phyloP scores from a whole-genome alignment of 2,329 filamentous ascomycete genomes.

The Colletotrichum chlorophyti region DNA sequence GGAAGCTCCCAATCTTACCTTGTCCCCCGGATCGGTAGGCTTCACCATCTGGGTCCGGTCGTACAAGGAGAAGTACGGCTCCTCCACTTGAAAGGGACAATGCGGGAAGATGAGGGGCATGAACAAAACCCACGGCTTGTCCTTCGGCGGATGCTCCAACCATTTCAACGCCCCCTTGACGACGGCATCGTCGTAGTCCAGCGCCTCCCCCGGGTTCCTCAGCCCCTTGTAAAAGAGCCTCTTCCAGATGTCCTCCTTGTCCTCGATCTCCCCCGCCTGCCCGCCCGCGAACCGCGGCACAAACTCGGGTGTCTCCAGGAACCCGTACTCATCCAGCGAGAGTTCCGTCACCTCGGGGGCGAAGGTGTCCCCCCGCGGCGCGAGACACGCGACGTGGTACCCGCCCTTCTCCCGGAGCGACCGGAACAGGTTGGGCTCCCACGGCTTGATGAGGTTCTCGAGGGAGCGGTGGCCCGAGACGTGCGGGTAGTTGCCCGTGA shows the following conservation, averaged over 20 bases:
- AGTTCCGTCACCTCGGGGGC: slow-evolving; percentile 50
- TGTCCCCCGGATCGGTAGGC: slow-evolving; percentile 8
- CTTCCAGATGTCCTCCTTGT: slow-evolving; percentile 43
- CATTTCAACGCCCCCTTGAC: slow-evolving; percentile 49
- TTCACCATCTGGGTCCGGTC: slow-evolving; percentile 38
- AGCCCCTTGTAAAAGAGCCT: slow-evolving; percentile 49
- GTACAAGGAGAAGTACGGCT: slow-evolving; percentile 56
- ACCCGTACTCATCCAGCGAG: slow-evolving; percentile 52
- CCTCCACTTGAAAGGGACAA: slow-evolving; percentile 54
- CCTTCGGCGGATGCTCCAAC: slow-evolving; percentile 48
- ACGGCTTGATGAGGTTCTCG: slow-evolving; percentile 54
- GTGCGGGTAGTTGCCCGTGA: slow-evolving; percentile 53
- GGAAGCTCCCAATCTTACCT: neutral
- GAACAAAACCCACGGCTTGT: slow-evolving; percentile 50
- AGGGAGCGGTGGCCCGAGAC: slow-evolving; percentile 52
- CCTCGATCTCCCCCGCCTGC: slow-evolving; percentile 5
- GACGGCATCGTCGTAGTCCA: slow-evolving; percentile 53
- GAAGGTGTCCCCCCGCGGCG: slow-evolving; percentile 49
- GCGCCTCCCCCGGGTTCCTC: slow-evolving; percentile 41
- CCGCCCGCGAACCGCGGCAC: slow-evolving; percentile 38
- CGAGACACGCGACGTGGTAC: slow-evolving; percentile 54
- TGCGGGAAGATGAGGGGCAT: slow-evolving; percentile 52
- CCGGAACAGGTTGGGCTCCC: slow-evolving; percentile 55
- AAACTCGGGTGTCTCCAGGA: slow-evolving; percentile 45
- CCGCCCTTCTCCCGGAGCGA: slow-evolving; percentile 47